These are phyloP conservation scores for Kockovaella imperatae DNA, from an alignment of 768 basidiomycete genomes.

Conservation along the genomic window DNA sequence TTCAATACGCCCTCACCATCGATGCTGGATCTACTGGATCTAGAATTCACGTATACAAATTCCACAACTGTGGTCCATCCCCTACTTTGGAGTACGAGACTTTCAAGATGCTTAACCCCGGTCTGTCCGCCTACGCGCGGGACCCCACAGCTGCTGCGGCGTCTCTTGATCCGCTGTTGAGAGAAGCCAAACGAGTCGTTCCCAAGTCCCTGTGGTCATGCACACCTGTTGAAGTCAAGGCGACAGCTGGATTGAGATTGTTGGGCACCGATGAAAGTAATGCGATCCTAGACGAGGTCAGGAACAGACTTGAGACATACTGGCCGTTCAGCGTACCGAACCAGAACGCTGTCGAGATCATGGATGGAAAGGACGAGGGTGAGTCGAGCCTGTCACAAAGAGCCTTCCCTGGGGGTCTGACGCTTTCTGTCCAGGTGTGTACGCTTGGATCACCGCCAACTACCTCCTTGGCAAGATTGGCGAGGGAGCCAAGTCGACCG, in stretches of 20 bases:
- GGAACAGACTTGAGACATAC: slow-evolving; percentile 51
- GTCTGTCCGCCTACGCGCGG: slow-evolving; percentile 59
- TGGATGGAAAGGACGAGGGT: slow-evolving; percentile 95
- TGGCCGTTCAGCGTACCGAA: slow-evolving; percentile 62
- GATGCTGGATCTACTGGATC: slow-evolving; percentile 98
- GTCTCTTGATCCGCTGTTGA: slow-evolving; percentile 68
- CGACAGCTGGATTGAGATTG: slow-evolving; percentile 77
- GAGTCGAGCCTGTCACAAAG: background rate
- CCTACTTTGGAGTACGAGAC: slow-evolving; percentile 86
- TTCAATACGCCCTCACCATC: slow-evolving; percentile 93
- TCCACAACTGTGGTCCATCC: slow-evolving; percentile 74
- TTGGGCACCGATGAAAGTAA: slow-evolving; percentile 57
- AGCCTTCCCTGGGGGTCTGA: background rate
- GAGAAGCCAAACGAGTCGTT: slow-evolving; percentile 70
- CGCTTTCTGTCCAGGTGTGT: slow-evolving; percentile 55
- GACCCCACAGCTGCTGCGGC: slow-evolving; percentile 64
- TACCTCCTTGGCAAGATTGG: slow-evolving; percentile 74
- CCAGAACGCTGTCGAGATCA: slow-evolving; percentile 65
- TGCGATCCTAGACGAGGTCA: slow-evolving; percentile 70
- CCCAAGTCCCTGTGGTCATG: slow-evolving; percentile 61
- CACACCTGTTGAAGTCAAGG: slow-evolving; percentile 84
- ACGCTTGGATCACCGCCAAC: slow-evolving; percentile 96
- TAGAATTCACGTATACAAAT: slow-evolving; percentile 96
- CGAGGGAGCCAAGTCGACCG: slow-evolving; percentile 49
- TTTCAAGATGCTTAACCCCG: slow-evolving; percentile 73